Evolutionary conservation across 306 rosid species (phyloP).

Genomic region (Rosa lucieae): DNA sequence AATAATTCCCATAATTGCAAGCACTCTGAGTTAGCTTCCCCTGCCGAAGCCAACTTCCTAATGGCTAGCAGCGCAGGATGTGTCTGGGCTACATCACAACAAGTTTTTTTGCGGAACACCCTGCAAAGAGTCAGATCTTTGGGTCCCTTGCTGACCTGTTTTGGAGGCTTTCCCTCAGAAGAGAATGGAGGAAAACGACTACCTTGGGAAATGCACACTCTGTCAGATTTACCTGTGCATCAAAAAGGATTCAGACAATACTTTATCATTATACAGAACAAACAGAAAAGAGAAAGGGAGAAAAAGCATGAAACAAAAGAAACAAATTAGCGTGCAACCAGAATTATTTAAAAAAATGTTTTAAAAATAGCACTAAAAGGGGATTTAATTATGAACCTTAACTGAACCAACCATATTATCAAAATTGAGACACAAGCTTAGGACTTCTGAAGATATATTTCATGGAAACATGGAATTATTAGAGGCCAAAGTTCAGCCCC

Average conservation of each 20-base stretch:
- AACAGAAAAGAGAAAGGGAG: background rate
- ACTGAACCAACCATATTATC: background rate
- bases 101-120: slow-evolving; percentile 75
- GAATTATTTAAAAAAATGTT: background rate
- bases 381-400: background rate
- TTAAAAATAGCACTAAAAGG: background rate
- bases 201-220: slow-evolving; percentile 83
- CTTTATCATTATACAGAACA: background rate
- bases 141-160: slow-evolving; percentile 53
- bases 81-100: slow-evolving; percentile 82
- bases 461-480: background rate
- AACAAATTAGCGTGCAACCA: background rate
- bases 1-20: slow-evolving; percentile 87
- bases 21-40: slow-evolving; percentile 84
- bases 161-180: slow-evolving; percentile 74
- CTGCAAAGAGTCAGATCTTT: slow-evolving; percentile 88
- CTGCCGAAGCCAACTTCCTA: slow-evolving; percentile 77
- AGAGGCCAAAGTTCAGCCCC: background rate
- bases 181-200: slow-evolving; percentile 79
- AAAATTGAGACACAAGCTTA: background rate
- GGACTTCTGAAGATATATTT: background rate
- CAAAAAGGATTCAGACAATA: background rate
- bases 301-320: background rate
- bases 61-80: slow-evolving; percentile 72
- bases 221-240: slow-evolving; percentile 54